phyloP scores from a whole-genome alignment of 371 early-diverging fungal genomes.

The Coemansia sp. region DNA sequence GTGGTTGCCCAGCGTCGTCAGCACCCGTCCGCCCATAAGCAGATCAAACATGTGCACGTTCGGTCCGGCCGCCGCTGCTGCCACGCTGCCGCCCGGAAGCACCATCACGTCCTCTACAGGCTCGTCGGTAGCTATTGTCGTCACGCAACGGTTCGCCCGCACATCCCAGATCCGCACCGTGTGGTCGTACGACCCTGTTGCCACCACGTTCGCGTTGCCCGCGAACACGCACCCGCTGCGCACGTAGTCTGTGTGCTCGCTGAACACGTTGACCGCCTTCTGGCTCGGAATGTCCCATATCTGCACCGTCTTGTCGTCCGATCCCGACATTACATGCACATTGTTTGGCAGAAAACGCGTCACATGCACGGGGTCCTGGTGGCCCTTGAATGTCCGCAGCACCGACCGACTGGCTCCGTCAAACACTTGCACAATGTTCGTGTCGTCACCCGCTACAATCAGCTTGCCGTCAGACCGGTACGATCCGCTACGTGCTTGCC shows the following conservation, averaged over 20 bases:
- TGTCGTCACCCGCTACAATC: slow-evolving; percentile 89
- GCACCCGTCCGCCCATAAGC: slow-evolving; percentile 73
- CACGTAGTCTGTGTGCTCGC: slow-evolving; percentile 89
- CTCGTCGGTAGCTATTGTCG: slow-evolving; percentile 80
- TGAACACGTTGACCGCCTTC: slow-evolving; percentile 68
- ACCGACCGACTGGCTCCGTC: slow-evolving; percentile 79
- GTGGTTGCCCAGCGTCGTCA: slow-evolving; percentile 80
- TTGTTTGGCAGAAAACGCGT: slow-evolving; percentile 77
- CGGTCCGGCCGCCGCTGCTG: slow-evolving; percentile 66
- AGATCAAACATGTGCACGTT: slow-evolving; percentile 88
- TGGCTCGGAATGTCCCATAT: slow-evolving; percentile 93
- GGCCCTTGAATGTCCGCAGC: slow-evolving; percentile 81
- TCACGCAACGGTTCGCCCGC: slow-evolving; percentile 69
- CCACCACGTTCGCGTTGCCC: slow-evolving; percentile 77
- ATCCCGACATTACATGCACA: slow-evolving; percentile 79
- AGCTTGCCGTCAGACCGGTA: slow-evolving; percentile 88
- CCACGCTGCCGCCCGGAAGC: slow-evolving; percentile 80
- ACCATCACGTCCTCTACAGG: slow-evolving; percentile 87
- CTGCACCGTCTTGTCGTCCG: slow-evolving; percentile 88
- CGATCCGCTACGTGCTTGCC: slow-evolving; percentile 76
- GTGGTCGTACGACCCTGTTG: slow-evolving; percentile 94
- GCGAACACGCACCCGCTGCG: slow-evolving; percentile 70
- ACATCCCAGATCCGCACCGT: slow-evolving; percentile 90
- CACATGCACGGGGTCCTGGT: slow-evolving; percentile 80
- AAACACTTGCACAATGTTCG: slow-evolving; percentile 84